Evolutionary conservation across 176 grass and related monocot genomes (phyloP).

Genomic region (Microstegium vimineum): DNA sequence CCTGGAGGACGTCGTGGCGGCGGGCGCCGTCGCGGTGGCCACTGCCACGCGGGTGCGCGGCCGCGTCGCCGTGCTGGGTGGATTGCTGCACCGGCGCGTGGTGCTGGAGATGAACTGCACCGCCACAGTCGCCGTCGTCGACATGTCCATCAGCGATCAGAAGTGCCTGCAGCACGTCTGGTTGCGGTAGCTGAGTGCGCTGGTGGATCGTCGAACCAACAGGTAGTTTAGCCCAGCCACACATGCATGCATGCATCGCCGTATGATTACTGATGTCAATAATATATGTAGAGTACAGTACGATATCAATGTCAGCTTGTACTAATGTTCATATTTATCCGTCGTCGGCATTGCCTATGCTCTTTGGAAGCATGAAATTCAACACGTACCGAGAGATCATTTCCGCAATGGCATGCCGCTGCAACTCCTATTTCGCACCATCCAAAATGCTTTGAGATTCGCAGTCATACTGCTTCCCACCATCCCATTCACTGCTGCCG

Average conservation of each 20-base stretch:
- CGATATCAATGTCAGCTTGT: not conserved
- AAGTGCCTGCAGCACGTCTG: constrained; percentile 45
- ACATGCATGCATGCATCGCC: not conserved
- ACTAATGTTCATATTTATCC: not conserved
- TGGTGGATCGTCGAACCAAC: not conserved
- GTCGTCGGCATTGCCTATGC: not conserved
- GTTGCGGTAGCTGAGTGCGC: not conserved
- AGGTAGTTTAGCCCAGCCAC: not conserved
- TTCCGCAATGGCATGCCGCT: too few relatives aligned
- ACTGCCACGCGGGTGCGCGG: constrained; percentile 57
- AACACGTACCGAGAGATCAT: not conserved
- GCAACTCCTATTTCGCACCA: too few relatives aligned
- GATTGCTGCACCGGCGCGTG: constrained; percentile 31
- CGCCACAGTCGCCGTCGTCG: constrained; percentile 19
- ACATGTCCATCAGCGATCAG: constrained; percentile 48
- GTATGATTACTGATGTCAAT: not conserved
- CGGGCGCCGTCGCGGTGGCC: constrained; percentile 35
- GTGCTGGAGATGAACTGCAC: constrained; percentile 69
- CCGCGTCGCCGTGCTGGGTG: constrained; percentile 43
- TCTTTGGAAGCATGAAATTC: not conserved
- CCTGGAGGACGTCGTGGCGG: constrained; percentile 32
- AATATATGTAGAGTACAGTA: too few relatives aligned
- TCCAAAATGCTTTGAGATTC: too few relatives aligned
- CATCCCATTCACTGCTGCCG: too few relatives aligned
- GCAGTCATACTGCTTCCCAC: too few relatives aligned